A percentile compares a stretch with the other conserved stretches of the same genome.
These are phyloP conservation scores for Kockovaella imperatae DNA, from an alignment of 768 basidiomycete species.

Conservation along the genomic window DNA sequence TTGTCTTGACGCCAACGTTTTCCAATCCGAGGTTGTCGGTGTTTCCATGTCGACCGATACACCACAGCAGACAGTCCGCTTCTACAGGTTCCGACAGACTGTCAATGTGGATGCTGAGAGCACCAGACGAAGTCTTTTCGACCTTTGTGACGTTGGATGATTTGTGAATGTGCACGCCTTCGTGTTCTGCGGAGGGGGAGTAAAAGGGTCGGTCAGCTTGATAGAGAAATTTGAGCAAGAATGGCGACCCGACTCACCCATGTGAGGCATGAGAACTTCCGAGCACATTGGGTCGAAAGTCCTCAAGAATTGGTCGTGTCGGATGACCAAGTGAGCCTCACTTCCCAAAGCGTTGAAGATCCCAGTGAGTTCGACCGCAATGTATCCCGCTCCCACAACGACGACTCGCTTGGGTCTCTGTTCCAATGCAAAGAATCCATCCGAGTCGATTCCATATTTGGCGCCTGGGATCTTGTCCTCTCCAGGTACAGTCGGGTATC, in stretches of 20 bases:
- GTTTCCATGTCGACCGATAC: conserved; percentile 78
- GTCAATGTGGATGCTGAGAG: conserved; percentile 68
- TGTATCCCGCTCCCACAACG: conserved; percentile 94
- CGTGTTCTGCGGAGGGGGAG: conserved; percentile 53
- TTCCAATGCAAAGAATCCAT: conserved; percentile 90
- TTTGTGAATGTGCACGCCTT: conserved; percentile 83
- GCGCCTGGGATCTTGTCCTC: conserved; percentile 82
- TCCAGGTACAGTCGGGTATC: conserved; percentile 67
- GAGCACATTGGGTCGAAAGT: conserved; percentile 85
- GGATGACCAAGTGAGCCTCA: conserved; percentile 87
- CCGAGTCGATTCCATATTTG: conserved; percentile 73
- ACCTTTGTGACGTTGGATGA: conserved; percentile 65
- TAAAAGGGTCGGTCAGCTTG: background rate
- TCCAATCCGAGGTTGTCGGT: conserved; percentile 73
- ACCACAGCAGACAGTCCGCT: conserved; percentile 85
- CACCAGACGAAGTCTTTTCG: conserved; percentile 56
- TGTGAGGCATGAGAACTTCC: conserved; percentile 77
- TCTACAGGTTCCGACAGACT: conserved; percentile 63
- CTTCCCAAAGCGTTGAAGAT: conserved; percentile 82
- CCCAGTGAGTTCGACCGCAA: conserved; percentile 93
- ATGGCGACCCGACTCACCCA: conserved; percentile 47
- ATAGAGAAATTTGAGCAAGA: background rate
- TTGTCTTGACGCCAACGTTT: conserved; percentile 63
- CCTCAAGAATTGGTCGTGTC: conserved; percentile 78
- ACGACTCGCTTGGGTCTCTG: conserved; percentile 88